Evolutionary conservation across 1,284 basidiomycete species (phyloP), one percentile per base, ranked within the genome.

Genomic region (Coniferiporia weirii): DNA sequence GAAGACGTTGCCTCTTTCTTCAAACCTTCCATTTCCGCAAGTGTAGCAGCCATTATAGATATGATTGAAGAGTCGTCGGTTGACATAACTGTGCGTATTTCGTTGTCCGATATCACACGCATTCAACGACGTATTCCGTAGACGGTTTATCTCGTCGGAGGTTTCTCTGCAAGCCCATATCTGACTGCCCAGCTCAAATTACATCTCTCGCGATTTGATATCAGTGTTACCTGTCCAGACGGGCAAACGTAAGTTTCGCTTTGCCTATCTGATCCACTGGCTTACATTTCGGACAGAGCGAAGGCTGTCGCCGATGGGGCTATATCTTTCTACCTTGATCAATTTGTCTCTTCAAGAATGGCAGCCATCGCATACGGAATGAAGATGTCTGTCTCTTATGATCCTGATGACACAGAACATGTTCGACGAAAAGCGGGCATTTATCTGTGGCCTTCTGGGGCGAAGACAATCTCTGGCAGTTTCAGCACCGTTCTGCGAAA

Each of bases 331-430:
- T 90, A 88, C 69, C 87, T 85, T 63, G 87, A 90, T 67, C 87
- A 89, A 61, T 84, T 87, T 64, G 87, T 90, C 61, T 85, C 85
- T 6, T 85, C 87, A 40, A 80, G 87, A 44, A 81, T 89, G 73
- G 85, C 85, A 44, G 87, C 79, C 69, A 87, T 84, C 67, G 83
- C 88, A 80, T 90, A 90, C 66, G 87, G 87, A n/a, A 87, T 89
- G 50, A 85, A 89, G 67, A 89, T 82, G 67, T 72, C 88, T 17
- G 79, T 85, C 10, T 82, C 85, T 62, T 83, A 79, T 66, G 80
- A 90, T 66, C 71, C 78, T 1, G 75, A 75, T 44, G 83, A 89
- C 68, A 76, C 78, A 10, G 87, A 89, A 53, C 88, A 89, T 66
- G 69, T 81, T 45, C 70, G 78, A 2, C 76, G 87, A 9, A 35